Conservation (phyloP, 192 early-diverging fungal genomes). For the Umbelopsis sp. region DNA sequence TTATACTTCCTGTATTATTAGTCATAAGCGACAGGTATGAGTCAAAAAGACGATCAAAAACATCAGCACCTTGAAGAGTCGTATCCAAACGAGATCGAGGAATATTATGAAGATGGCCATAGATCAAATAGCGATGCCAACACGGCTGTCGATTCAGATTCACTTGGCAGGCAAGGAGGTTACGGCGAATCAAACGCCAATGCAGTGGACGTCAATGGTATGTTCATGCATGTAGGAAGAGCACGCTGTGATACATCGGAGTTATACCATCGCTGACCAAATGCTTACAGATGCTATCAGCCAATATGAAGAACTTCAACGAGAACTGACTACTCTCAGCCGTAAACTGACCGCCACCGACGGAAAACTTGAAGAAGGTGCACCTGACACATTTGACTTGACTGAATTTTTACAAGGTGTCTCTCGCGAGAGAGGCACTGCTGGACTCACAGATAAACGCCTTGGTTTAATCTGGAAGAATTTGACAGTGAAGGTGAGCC, state of each 20-base stretch:
- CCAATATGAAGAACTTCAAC: constrained; percentile 29
- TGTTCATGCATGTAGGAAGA: neutral
- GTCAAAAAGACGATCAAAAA: neutral
- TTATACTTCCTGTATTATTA: too few relatives aligned
- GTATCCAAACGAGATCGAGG: constrained; percentile 2
- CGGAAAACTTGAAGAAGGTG: constrained; percentile 30
- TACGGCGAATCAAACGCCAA: constrained; percentile 31
- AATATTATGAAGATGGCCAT: neutral
- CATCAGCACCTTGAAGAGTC: neutral
- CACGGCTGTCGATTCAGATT: constrained; percentile 5
- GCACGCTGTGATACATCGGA: neutral
- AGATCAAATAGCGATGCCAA: neutral
- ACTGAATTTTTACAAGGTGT: constrained; percentile 27
- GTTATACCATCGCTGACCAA: neutral
- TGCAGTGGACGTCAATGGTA: constrained; percentile 36
- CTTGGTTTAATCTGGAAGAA: constrained; percentile 38
- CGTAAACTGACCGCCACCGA: constrained; percentile 21
- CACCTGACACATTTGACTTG: constrained; percentile 29
- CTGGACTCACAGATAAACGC: constrained; percentile 23
- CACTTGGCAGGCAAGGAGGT: neutral
- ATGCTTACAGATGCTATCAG: constrained; percentile 25
- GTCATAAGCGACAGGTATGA: neutral
- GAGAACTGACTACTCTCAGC: constrained; percentile 33
- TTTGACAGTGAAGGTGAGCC: constrained; percentile 28
- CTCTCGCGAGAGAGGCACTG: neutral